Evolutionary conservation across 2,329 filamentous ascomycete genomes (phyloP).

Genomic region (Ceratocystis eucalypticola): DNA sequence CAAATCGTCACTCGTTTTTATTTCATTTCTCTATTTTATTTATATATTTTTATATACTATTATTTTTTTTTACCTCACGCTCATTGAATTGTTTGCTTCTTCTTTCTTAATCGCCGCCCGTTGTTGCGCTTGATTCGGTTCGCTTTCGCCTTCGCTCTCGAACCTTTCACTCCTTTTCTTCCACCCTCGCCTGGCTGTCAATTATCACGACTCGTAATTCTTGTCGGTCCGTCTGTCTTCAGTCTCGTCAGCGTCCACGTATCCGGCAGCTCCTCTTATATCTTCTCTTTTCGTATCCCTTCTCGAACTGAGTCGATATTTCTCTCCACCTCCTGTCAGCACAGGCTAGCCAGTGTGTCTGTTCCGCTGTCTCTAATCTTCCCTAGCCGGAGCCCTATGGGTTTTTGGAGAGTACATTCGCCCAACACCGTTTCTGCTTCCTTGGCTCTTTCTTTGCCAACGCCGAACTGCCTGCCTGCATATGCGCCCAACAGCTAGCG

Average conservation of each 20-base stretch:
- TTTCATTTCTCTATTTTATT: neutral
- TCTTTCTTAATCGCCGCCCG: neutral
- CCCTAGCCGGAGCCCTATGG: too few relatives aligned
- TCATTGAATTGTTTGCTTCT: neutral
- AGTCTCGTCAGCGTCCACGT: neutral
- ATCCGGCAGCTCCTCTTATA: neutral
- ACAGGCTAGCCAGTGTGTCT: neutral
- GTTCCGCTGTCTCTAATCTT: neutral
- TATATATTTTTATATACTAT: neutral
- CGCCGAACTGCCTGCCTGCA: neutral
- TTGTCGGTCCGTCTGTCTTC: neutral
- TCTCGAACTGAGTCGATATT: neutral
- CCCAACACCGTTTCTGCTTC: neutral
- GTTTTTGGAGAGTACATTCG: too few relatives aligned
- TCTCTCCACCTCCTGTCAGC: neutral
- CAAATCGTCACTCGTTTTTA: neutral
- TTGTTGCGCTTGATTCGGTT: neutral
- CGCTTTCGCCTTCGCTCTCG: neutral
- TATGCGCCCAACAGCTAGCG: slow-evolving; percentile 9
- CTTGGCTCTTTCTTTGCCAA: neutral
- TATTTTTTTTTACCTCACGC: neutral
- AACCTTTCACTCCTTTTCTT: too few relatives aligned
- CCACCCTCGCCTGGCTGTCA: neutral
- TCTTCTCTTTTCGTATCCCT: neutral
- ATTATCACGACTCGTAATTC: neutral